A percentile compares a stretch with the other conserved stretches of the same genome.
Conservation (phyloP, 1,139 yeast genomes). For the Candida mesenterica region DNA sequence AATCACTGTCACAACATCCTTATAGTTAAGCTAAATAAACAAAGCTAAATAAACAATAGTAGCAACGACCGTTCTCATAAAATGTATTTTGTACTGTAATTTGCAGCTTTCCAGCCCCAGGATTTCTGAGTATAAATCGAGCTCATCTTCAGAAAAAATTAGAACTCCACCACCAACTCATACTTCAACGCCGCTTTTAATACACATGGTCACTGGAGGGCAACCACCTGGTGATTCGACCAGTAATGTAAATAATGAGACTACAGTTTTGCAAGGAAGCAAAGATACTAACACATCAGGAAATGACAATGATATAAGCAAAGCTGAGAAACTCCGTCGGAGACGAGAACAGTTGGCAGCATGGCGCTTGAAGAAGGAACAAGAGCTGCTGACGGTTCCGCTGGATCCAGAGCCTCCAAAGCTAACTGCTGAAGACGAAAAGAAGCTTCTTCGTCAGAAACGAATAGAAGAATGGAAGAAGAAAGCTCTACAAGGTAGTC, state of each 20-base stretch:
- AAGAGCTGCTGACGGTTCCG: too few species aligned
- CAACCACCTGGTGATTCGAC: neutral
- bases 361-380: conserved; percentile 40
- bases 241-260: conserved; percentile 1
- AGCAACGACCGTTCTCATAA: neutral
- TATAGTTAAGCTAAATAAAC: too few species aligned
- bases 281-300: conserved; percentile 16
- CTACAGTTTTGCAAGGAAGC: neutral
- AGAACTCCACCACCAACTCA: too few species aligned
- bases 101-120: too few species aligned
- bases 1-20: conserved; percentile 91
- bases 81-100: neutral
- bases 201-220: conserved; percentile 1
- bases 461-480: conserved; percentile 44
- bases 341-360: conserved; percentile 42
- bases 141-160: too few species aligned
- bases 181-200: neutral
- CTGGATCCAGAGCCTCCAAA: neutral
- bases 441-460: conserved; percentile 24
- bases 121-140: too few species aligned
- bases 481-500: conserved; percentile 16
- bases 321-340: conserved; percentile 34
- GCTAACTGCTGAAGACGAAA: conserved; percentile 11
- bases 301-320: conserved; percentile 19
- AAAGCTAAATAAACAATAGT: neutral